Percentiles rank a stretch among this genome's conserved stretches.
phyloP scores from a whole-genome alignment of 2,329 filamentous ascomycete genomes.

The Ambrosiella xylebori region DNA sequence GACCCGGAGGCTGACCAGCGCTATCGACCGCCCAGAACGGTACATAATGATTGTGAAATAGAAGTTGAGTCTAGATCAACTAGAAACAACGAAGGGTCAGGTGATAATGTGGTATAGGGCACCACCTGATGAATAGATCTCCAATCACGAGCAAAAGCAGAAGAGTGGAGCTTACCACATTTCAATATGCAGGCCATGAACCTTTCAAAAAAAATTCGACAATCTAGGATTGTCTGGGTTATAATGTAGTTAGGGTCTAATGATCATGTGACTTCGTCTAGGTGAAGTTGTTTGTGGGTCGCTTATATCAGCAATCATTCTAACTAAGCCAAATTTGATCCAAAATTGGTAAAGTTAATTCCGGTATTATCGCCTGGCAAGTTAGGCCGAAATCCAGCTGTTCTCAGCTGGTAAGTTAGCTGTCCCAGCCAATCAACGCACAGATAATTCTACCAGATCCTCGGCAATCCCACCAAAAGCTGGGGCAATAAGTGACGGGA shows the following conservation, averaged over 20 bases:
- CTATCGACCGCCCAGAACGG: slow-evolving; percentile 8
- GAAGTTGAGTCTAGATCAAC: neutral
- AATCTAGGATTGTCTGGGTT: too few species aligned
- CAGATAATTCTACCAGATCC: slow-evolving; percentile 28
- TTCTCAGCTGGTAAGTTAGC: neutral
- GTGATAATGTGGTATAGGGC: neutral
- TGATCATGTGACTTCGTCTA: too few species aligned
- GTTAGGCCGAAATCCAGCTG: slow-evolving; percentile 7
- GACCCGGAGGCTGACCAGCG: neutral
- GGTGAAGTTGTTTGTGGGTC: too few species aligned
- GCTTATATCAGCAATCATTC: neutral
- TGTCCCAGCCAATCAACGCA: slow-evolving; percentile 26
- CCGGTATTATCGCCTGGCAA: slow-evolving; percentile 5
- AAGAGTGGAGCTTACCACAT: too few species aligned
- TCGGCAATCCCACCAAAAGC: slow-evolving; percentile 27
- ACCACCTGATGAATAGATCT: too few species aligned
- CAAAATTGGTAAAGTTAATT: too few species aligned
- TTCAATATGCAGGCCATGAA: too few species aligned
- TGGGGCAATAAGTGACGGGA: slow-evolving; percentile 2
- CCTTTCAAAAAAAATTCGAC: too few species aligned
- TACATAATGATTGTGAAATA: slow-evolving; percentile 3
- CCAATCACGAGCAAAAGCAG: too few species aligned
- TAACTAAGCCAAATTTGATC: neutral
- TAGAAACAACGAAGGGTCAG: neutral
- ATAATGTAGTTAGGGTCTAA: too few species aligned